These are phyloP conservation scores for Centaurea solstitialis DNA, from an alignment of 129 eudicot genomes.

Conservation along the genomic window DNA sequence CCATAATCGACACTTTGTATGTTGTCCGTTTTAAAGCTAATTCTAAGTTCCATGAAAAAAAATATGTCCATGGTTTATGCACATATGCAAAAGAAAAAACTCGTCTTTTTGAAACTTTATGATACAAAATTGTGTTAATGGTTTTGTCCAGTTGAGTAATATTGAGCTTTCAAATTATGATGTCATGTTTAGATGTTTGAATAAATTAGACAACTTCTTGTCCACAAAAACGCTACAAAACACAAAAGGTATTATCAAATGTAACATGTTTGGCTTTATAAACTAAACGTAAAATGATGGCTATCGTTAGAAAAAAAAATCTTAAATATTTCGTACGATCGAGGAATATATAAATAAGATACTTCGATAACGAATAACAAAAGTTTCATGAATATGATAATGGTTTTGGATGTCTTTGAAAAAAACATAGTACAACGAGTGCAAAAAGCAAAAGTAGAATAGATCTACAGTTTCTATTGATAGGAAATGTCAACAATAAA, in stretches of 20 bases:
- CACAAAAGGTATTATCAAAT: neutral
- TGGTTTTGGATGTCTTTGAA: neutral
- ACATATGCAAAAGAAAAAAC: no score
- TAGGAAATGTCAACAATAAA: conserved; percentile 11
- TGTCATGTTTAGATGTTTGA: neutral
- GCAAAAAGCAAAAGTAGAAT: conserved; percentile 6
- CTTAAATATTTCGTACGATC: neutral
- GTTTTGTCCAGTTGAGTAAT: neutral
- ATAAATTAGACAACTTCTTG: neutral
- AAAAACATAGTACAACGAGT: conserved; percentile 15
- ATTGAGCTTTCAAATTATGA: neutral
- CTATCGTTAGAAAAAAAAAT: neutral
- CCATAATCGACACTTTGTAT: neutral
- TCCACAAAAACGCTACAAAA: neutral
- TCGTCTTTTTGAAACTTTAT: no score
- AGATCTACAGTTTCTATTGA: neutral
- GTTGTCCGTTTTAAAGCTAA: conserved; percentile 9
- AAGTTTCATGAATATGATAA: neutral
- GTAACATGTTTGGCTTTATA: neutral
- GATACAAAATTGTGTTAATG: no score
- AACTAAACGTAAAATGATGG: neutral
- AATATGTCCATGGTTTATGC: no score
- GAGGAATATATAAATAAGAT: neutral
- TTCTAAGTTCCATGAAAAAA: neutral
- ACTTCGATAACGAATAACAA: neutral